Conservation (phyloP, 148 eudicot species). For the Persicaria maculosa region DNA sequence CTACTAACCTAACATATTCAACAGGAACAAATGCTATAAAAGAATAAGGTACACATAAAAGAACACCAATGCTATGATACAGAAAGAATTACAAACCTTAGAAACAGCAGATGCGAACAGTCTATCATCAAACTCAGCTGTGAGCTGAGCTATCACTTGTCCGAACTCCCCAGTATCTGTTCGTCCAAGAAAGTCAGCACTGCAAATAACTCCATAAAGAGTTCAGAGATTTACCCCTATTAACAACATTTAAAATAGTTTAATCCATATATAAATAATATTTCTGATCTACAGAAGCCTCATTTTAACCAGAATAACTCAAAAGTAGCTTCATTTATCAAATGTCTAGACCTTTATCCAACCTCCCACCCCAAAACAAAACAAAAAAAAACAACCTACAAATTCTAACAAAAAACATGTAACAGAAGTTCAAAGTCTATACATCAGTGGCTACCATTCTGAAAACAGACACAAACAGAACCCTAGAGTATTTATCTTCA, state of each 20-base stretch:
- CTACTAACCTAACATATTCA: not conserved
- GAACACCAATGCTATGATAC: not conserved
- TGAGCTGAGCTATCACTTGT: slow-evolving; percentile 13
- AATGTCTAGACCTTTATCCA: not conserved
- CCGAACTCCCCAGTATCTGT: slow-evolving; percentile 6
- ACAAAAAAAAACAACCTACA: not conserved
- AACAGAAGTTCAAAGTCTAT: too few relatives aligned
- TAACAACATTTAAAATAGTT: not conserved
- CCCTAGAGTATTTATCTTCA: not conserved
- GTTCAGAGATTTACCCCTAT: not conserved
- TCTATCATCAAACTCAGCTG: slow-evolving; percentile 22
- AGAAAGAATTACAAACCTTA: slow-evolving; percentile 22
- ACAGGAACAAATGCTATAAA: not conserved
- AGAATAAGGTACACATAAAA: not conserved
- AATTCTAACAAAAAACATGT: not conserved
- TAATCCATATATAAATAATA: not conserved
- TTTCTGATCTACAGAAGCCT: not conserved
- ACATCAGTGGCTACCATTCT: too few relatives aligned
- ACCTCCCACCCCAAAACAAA: not conserved
- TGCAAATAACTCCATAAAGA: slow-evolving; percentile 17
- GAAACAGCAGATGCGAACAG: slow-evolving; percentile 23
- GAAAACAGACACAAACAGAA: not conserved
- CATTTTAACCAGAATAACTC: not conserved
- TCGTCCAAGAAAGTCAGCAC: slow-evolving; percentile 19
- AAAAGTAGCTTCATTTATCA: not conserved